A percentile compares a stretch with the other conserved stretches of the same genome.
Conservation (phyloP, 148 eudicot species). For the Rhododendron vialii region DNA sequence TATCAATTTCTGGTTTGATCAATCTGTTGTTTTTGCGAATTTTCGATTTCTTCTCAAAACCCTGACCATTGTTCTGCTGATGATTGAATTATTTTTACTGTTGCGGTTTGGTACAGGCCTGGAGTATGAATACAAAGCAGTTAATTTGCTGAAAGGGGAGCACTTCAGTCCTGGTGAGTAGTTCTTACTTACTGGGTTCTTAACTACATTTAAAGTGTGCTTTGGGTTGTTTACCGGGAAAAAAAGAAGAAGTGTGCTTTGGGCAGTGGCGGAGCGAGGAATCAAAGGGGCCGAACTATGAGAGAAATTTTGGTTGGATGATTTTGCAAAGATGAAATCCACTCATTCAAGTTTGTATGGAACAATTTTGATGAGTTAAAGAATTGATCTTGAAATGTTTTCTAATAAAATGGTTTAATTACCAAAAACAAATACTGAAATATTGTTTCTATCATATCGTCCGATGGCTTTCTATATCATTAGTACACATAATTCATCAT, state of each 20-base stretch:
- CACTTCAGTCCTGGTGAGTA: conserved; percentile 57
- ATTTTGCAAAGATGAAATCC: too few species aligned
- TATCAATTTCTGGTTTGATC: not conserved
- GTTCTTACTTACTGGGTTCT: not conserved
- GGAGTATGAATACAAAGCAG: conserved; percentile 74
- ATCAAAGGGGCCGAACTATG: too few species aligned
- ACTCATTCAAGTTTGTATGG: too few species aligned
- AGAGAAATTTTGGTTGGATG: too few species aligned
- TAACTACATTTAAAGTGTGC: not conserved
- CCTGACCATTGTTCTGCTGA: not conserved
- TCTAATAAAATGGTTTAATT: too few species aligned
- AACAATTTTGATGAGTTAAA: too few species aligned
- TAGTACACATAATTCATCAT: too few species aligned
- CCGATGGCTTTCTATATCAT: too few species aligned
- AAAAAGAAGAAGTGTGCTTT: not conserved
- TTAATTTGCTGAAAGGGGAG: conserved; percentile 74
- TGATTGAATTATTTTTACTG: not conserved
- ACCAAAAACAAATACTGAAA: too few species aligned
- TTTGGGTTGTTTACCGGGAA: not conserved
- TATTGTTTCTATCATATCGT: too few species aligned
- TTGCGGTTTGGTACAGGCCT: conserved; percentile 37
- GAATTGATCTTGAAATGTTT: too few species aligned
- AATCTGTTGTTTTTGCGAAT: not conserved
- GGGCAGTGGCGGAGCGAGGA: not conserved
- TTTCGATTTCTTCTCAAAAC: not conserved